Conservation (phyloP, 495 filamentous ascomycete species). For the Penicillium daleae region DNA sequence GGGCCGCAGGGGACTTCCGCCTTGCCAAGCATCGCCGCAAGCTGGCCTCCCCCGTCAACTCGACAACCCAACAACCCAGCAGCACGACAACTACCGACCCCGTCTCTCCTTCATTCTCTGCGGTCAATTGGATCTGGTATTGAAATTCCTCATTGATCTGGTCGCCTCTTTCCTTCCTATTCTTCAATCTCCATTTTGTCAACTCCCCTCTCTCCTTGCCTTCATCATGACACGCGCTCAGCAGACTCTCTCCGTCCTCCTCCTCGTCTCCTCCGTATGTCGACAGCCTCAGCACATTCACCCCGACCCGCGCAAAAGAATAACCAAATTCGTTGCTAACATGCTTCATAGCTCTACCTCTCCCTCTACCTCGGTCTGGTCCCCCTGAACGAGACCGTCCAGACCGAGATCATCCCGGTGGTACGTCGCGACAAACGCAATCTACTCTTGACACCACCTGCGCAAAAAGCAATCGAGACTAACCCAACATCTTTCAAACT, state of each 20-base stretch:
- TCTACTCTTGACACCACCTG: not conserved
- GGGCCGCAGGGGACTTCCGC: conserved; percentile 12
- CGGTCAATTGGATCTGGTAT: conserved; percentile 25
- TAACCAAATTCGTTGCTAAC: conserved; percentile 11
- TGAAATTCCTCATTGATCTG: not conserved
- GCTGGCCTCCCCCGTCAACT: conserved; percentile 20
- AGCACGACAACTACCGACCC: conserved; percentile 10
- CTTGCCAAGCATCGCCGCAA: conserved; percentile 25
- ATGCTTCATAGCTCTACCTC: conserved; percentile 73
- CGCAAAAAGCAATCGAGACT: conserved; percentile 1
- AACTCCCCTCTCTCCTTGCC: conserved; percentile 5
- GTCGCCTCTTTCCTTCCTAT: conserved; percentile 14
- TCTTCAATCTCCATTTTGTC: not conserved
- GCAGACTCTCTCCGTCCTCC: conserved; percentile 83
- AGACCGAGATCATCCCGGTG: conserved; percentile 57
- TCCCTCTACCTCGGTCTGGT: conserved; percentile 82
- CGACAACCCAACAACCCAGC: conserved; percentile 2
- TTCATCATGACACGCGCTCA: conserved; percentile 86
- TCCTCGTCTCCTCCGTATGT: conserved; percentile 84
- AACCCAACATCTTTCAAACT: not conserved
- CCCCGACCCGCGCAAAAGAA: not conserved
- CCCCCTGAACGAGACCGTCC: conserved; percentile 71
- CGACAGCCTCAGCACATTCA: conserved; percentile 6
- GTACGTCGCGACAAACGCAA: conserved; percentile 39
- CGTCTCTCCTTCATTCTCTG: conserved; percentile 26